Evolutionary conservation across 1,284 basidiomycete species (phyloP), one percentile per base, ranked within the genome.

Genomic region (Xerocomus minutiporus): DNA sequence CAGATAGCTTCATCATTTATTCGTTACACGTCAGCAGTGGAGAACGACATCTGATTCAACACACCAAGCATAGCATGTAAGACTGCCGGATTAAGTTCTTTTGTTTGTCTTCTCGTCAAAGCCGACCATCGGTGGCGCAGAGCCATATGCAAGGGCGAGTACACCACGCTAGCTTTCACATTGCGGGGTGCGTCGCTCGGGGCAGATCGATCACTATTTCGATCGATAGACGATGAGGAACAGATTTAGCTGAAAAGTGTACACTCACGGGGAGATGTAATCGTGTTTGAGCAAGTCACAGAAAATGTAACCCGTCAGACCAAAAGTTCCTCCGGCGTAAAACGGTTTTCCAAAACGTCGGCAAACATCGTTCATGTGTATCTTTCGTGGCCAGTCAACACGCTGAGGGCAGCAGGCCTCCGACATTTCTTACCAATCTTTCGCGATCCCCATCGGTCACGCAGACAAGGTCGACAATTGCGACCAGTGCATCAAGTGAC

Each of bases 271-370:
- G 53, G 83, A 75, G 57, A 97, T 82, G 68, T 89, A 95, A 59
- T 92, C 84, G 66, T 96, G 93, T 41, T 80, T 76, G 52, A 94
- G 78, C 45, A 99, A 78, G 68, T 99, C 95, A 55, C 91, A 91
- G 68, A 98, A 97, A 61, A 96, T 91, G 71, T 91, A 99, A 6
- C 96, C 97, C 46, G 87, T 76, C 55, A 96, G 77, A n/a, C 96
- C 96, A 68, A 92, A 94, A 11, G 89, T 86, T 8, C 88, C 88
- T 0, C 93, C 91, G 17, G 86, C 83, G 64, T 97, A 98, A 69
- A 98, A 90, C 13, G 88, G 86, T 57, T 86, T 91, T 31, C 76
- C 73, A 49, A 81, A 75, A 51, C 77, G 76, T 57, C 93, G 79
- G 63, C 91, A 90, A 13, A 83, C 78, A 38, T 82, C 78, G 69